phyloP scores from a whole-genome alignment of 768 basidiomycete genomes.

The Daedaleopsis nitida region DNA sequence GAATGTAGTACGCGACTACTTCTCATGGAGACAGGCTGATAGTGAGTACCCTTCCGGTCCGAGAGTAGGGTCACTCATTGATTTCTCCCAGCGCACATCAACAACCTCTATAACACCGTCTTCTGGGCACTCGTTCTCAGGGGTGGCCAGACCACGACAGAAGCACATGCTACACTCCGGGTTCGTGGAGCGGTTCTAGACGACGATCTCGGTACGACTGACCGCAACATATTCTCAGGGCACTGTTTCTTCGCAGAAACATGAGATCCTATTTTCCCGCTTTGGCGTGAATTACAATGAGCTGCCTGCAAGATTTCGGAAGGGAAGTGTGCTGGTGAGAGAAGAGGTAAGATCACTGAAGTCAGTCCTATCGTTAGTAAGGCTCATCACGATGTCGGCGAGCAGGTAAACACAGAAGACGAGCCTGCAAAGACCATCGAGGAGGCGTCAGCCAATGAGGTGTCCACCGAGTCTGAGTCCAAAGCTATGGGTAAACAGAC shows the following conservation, averaged over 20 bases:
- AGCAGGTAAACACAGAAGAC: no score
- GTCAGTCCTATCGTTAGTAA: not conserved
- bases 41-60: slow-evolving; percentile 54
- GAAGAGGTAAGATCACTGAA: slow-evolving; percentile 45
- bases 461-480: not conserved
- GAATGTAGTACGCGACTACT: slow-evolving; percentile 84
- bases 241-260: slow-evolving; percentile 85
- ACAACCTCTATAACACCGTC: slow-evolving; percentile 94
- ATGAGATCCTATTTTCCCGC: slow-evolving; percentile 83
- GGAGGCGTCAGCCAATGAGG: no score
- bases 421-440: no score
- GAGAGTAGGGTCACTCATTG: not conserved
- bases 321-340: slow-evolving; percentile 84
- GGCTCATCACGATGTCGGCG: no score
- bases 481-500: slow-evolving; percentile 26
- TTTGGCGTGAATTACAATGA: slow-evolving; percentile 90
- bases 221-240: slow-evolving; percentile 52
- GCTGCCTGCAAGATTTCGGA: slow-evolving; percentile 69
- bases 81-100: slow-evolving; percentile 78
- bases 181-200: slow-evolving; percentile 42
- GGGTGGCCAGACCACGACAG: slow-evolving; percentile 72
- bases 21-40: slow-evolving; percentile 94
- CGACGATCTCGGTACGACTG: not conserved
- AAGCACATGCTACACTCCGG: slow-evolving; percentile 80
- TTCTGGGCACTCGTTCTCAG: slow-evolving; percentile 94